phyloP scores from a whole-genome alignment of 768 basidiomycete genomes.

The Strobilomyces dryophilus region DNA sequence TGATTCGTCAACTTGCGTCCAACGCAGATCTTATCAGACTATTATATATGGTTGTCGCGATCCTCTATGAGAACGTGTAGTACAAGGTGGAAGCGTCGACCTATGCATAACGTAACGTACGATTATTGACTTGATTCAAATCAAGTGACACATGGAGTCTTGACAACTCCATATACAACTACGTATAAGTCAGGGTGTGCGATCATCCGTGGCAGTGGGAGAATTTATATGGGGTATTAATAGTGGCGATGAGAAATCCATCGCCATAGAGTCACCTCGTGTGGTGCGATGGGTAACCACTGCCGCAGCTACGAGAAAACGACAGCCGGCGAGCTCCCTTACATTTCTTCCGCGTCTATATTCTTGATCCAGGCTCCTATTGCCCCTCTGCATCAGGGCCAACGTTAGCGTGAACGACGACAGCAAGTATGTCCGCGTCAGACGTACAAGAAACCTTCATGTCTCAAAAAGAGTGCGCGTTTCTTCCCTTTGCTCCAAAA shows the following conservation, averaged over 20 bases:
- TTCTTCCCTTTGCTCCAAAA: conserved; percentile 99
- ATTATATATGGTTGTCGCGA: neutral
- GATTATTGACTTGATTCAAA: conserved; percentile 12
- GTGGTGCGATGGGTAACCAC: conserved; percentile 6
- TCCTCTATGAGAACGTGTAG: neutral
- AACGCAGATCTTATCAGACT: conserved; percentile 3
- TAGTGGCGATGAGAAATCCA: conserved; percentile 19
- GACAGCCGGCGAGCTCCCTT: conserved; percentile 4
- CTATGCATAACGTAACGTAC: conserved; percentile 18
- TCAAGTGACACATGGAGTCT: conserved; percentile 3
- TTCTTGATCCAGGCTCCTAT: conserved; percentile 99
- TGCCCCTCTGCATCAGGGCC: conserved; percentile 56
- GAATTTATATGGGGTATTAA: conserved; percentile 21
- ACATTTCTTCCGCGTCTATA: conserved; percentile 51
- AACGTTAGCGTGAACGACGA: neutral
- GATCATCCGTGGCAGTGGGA: conserved; percentile 17
- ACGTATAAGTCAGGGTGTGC: conserved; percentile 9
- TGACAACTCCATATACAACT: conserved; percentile 11
- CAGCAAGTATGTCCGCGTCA: neutral
- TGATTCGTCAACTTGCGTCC: neutral
- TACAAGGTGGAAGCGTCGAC: conserved; percentile 1
- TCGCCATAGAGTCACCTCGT: conserved; percentile 26
- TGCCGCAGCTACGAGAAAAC: conserved; percentile 9
- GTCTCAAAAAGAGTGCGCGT: conserved; percentile 91
- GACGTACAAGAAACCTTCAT: conserved; percentile 95